These are phyloP conservation scores for Trichoderma simmonsii DNA, from an alignment of 2,329 filamentous ascomycete species.

Conservation along the genomic window DNA sequence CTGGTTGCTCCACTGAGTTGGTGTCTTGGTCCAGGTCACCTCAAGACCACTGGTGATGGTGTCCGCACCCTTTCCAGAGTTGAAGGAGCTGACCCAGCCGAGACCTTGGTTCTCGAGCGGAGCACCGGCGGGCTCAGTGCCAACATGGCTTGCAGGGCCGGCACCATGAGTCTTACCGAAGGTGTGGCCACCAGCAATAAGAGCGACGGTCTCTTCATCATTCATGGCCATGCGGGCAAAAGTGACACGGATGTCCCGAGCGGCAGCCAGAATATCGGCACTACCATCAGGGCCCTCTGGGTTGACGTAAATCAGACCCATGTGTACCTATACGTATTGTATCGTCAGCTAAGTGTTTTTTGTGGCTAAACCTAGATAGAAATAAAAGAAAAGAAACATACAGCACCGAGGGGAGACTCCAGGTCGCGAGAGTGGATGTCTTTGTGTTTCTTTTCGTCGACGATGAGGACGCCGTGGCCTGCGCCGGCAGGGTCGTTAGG, in stretches of 20 bases:
- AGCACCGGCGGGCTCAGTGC: constrained; percentile 64
- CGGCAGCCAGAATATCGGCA: constrained; percentile 67
- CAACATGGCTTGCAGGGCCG: constrained; percentile 60
- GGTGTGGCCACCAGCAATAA: constrained; percentile 74
- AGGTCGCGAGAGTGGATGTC: constrained; percentile 60
- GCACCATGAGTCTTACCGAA: constrained; percentile 83
- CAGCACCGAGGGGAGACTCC: constrained; percentile 64
- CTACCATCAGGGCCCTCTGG: constrained; percentile 72
- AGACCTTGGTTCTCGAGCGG: constrained; percentile 64
- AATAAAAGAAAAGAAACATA: constrained; percentile 49
- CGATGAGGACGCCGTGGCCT: constrained; percentile 31
- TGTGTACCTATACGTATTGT: neutral
- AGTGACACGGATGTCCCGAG: constrained; percentile 68
- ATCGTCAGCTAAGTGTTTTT: neutral
- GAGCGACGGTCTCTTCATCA: constrained; percentile 75
- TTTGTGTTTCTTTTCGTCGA: constrained; percentile 36
- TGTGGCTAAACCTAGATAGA: no score
- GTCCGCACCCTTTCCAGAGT: constrained; percentile 65
- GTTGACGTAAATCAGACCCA: constrained; percentile 78
- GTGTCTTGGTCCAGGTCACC: constrained; percentile 75
- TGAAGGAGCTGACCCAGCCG: constrained; percentile 66
- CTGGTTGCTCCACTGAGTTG: constrained; percentile 71
- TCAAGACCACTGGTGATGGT: constrained; percentile 75
- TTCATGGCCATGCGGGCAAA: constrained; percentile 82
- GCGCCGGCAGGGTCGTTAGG: constrained; percentile 37